These are phyloP conservation scores for Artemisia tridentata DNA, from an alignment of 129 eudicot genomes.

Conservation along the genomic window DNA sequence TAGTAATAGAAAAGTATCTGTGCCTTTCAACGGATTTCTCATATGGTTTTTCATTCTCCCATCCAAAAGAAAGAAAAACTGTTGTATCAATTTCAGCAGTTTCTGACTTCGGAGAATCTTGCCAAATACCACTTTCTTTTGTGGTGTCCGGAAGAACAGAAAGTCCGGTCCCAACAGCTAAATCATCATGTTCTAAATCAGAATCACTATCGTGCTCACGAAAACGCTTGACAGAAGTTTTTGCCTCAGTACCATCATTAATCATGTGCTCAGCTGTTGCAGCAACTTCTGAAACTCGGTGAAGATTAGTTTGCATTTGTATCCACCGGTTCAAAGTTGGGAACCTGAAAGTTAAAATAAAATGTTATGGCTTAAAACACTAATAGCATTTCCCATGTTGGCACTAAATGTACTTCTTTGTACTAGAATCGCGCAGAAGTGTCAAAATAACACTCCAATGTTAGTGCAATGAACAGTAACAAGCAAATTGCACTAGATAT, in stretches of 20 bases:
- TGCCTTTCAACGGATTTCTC: slow-evolving; percentile 92
- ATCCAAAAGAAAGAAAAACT: slow-evolving; percentile 81
- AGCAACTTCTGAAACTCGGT: slow-evolving; percentile 87
- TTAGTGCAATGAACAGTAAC: too few species aligned
- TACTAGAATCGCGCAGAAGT: too few species aligned
- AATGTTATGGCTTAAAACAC: slow-evolving; percentile 14
- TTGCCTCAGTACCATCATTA: slow-evolving; percentile 43
- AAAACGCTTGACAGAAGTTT: slow-evolving; percentile 65
- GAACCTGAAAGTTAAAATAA: slow-evolving; percentile 50
- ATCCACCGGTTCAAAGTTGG: slow-evolving; percentile 99
- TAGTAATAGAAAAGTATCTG: background rate
- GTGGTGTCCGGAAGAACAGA: slow-evolving; percentile 43
- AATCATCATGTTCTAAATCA: slow-evolving; percentile 85
- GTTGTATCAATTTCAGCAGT: slow-evolving; percentile 55
- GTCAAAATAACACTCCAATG: too few species aligned
- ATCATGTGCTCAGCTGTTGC: slow-evolving; percentile 49
- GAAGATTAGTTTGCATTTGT: slow-evolving; percentile 97
- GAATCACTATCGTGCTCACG: slow-evolving; percentile 83
- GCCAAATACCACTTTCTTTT: slow-evolving; percentile 55
- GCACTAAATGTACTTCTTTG: too few species aligned
- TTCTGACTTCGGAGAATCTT: slow-evolving; percentile 52
- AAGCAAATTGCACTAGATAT: too few species aligned
- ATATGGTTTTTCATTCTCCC: slow-evolving; percentile 97
- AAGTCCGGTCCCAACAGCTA: slow-evolving; percentile 39
- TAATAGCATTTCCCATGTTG: background rate